Evolutionary conservation across 257 asterid species (phyloP).

Genomic region (Apocynum venetum): DNA sequence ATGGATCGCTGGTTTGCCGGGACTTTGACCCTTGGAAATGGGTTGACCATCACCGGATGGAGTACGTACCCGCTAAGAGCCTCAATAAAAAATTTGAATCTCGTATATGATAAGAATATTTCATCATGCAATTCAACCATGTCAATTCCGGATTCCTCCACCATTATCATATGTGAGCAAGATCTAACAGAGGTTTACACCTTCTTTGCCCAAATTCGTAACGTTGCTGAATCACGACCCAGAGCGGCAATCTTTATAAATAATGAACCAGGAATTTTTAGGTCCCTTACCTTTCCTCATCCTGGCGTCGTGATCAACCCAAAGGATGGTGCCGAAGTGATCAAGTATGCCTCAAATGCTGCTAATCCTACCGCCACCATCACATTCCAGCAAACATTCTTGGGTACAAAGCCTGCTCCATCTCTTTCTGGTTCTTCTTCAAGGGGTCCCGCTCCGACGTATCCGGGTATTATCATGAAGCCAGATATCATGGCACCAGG

Average conservation of each 20-base stretch:
- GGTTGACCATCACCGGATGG: conserved; percentile 38
- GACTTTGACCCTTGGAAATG: conserved; percentile 32
- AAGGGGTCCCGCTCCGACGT: conserved; percentile 12
- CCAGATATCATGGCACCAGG: conserved; percentile 27
- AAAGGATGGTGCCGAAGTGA: conserved; percentile 6
- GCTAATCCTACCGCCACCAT: conserved; percentile 6
- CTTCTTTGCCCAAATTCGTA: not conserved
- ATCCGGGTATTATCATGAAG: conserved; percentile 11
- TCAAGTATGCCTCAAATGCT: conserved; percentile 7
- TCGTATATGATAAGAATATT: conserved; percentile 33
- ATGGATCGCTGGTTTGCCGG: conserved; percentile 38
- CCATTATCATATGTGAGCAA: conserved; percentile 10
- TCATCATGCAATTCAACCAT: conserved; percentile 42
- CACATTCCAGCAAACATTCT: conserved; percentile 14
- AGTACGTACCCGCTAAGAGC: conserved; percentile 38
- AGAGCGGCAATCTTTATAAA: conserved; percentile 17
- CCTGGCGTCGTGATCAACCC: conserved; percentile 9
- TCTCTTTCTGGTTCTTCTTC: conserved; percentile 9
- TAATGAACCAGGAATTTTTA: not conserved
- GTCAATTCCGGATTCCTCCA: conserved; percentile 29
- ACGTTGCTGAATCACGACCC: not conserved
- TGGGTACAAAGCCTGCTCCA: conserved; percentile 15
- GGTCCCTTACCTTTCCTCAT: not conserved
- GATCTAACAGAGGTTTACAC: not conserved
- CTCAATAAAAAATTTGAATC: conserved; percentile 27